phyloP scores from a whole-genome alignment of 345 rosid genomes.

The Boechera retrofracta region DNA sequence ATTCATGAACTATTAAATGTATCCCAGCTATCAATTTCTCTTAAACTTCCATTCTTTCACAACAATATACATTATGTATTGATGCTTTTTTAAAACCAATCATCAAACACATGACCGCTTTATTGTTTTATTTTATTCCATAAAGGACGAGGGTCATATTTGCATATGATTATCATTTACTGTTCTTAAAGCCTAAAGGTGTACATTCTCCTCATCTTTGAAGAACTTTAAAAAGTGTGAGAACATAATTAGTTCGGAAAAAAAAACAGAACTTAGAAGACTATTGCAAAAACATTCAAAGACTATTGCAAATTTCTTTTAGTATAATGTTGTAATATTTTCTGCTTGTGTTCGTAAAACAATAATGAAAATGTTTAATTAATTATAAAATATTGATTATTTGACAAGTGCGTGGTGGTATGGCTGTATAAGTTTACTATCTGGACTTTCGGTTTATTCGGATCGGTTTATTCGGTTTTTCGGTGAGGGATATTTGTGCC shows the following conservation, averaged over 20 bases:
- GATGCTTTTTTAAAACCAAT: constrained; percentile 35
- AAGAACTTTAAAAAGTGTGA: constrained; percentile 21
- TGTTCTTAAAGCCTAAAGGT: constrained; percentile 41
- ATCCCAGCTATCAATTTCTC: background rate
- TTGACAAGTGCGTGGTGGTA: no score
- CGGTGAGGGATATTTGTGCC: no score
- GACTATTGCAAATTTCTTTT: background rate
- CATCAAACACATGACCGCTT: constrained; percentile 39
- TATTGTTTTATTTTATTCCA: constrained; percentile 3
- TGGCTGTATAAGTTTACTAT: no score
- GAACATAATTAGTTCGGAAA: background rate
- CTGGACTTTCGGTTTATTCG: no score
- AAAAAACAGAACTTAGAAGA: background rate
- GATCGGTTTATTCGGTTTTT: no score
- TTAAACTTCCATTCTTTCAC: background rate
- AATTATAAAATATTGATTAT: no score
- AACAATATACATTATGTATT: background rate
- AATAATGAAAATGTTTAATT: background rate
- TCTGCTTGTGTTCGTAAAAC: background rate
- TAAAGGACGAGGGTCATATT: constrained; percentile 31
- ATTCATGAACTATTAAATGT: constrained; percentile 16
- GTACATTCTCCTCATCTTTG: constrained; percentile 30
- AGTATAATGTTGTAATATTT: background rate
- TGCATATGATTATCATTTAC: constrained; percentile 36
- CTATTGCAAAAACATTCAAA: background rate